phyloP scores from a whole-genome alignment of 345 rosid genomes.

The Brassica napus region DNA sequence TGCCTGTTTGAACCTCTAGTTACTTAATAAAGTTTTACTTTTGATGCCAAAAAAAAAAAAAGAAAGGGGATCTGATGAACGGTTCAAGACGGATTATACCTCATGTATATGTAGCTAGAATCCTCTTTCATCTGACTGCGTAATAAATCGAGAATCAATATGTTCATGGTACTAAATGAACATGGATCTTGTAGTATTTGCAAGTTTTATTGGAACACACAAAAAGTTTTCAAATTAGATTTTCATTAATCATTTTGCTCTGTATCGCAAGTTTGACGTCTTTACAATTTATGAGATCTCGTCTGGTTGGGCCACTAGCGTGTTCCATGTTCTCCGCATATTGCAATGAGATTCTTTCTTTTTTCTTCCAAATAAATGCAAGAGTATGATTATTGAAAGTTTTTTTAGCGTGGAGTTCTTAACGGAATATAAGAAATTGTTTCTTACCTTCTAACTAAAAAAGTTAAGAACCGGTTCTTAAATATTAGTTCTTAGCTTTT shows the following conservation, averaged over 20 bases:
- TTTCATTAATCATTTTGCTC: constrained; percentile 18
- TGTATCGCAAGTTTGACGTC: background rate
- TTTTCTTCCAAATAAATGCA: background rate
- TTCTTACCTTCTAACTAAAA: too few species aligned
- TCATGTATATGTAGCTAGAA: background rate
- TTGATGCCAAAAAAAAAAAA: too few species aligned
- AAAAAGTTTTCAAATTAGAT: background rate
- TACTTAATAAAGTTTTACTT: too few species aligned
- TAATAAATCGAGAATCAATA: background rate
- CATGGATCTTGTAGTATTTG: background rate
- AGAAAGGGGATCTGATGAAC: too few species aligned
- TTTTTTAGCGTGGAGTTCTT: too few species aligned
- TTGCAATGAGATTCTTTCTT: background rate
- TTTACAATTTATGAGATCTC: constrained; percentile 11
- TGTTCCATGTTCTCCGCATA: constrained; percentile 29
- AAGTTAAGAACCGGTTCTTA: too few species aligned
- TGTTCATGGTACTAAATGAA: background rate
- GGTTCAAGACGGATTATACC: too few species aligned
- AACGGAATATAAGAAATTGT: too few species aligned
- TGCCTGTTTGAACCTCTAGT: too few species aligned
- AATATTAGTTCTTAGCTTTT: too few species aligned
- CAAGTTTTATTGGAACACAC: background rate
- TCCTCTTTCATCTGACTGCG: background rate
- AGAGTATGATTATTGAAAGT: too few species aligned
- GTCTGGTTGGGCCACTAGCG: constrained; percentile 22